Evolutionary conservation across 164 flowering plant species (phyloP).

Genomic region (Chimonanthus praecox): DNA sequence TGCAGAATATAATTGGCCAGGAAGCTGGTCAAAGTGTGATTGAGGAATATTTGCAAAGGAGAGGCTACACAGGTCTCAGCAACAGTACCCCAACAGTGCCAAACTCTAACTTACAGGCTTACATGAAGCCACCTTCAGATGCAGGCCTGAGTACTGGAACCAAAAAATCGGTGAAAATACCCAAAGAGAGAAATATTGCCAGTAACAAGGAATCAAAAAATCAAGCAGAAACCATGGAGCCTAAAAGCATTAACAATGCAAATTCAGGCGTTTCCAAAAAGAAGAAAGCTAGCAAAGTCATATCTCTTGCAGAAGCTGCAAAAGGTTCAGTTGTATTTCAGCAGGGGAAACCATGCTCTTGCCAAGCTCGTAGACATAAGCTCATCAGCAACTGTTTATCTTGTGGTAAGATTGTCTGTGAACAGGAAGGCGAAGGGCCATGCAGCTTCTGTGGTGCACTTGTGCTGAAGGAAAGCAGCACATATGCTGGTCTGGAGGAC

Average conservation of each 20-base stretch:
- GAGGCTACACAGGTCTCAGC: slow-evolving; percentile 45
- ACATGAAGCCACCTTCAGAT: slow-evolving; percentile 66
- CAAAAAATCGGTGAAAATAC: slow-evolving; percentile 41
- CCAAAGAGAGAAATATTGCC: slow-evolving; percentile 34
- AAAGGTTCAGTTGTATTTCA: slow-evolving; percentile 87
- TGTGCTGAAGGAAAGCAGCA: slow-evolving; percentile 82
- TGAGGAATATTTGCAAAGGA: slow-evolving; percentile 67
- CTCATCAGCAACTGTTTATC: slow-evolving; percentile 92
- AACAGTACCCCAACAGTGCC: slow-evolving; percentile 24
- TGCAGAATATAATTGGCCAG: slow-evolving; percentile 83
- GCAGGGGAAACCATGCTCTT: slow-evolving; percentile 91
- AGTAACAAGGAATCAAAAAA: slow-evolving; percentile 23
- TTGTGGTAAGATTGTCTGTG: slow-evolving; percentile 95
- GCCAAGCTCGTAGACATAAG: slow-evolving; percentile 84
- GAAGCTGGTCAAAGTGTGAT: slow-evolving; percentile 71
- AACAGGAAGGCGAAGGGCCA: slow-evolving; percentile 98
- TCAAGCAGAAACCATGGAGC: slow-evolving; percentile 20
- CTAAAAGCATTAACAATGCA: slow-evolving; percentile 27
- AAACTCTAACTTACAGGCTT: slow-evolving; percentile 53
- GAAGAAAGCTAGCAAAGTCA: slow-evolving; percentile 73
- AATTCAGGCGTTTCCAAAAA: slow-evolving; percentile 47
- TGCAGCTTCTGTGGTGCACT: slow-evolving; percentile 90
- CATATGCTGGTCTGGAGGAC: slow-evolving; percentile 82
- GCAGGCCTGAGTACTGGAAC: slow-evolving; percentile 32
- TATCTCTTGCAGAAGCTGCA: slow-evolving; percentile 92